phyloP scores from a whole-genome alignment of 2,329 filamentous ascomycete species.

The Fusarium sp. region DNA sequence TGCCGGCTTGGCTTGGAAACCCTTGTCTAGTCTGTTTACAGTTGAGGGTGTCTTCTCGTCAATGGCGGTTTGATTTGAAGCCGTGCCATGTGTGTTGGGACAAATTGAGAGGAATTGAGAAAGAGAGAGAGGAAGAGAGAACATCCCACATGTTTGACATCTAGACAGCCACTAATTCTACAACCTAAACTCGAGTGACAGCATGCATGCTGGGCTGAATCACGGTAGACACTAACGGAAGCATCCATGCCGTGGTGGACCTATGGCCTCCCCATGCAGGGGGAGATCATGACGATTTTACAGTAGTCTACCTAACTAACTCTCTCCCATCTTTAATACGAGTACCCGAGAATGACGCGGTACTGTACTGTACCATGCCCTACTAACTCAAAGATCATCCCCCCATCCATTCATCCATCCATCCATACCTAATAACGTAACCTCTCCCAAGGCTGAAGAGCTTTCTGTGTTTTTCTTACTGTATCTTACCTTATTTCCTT shows the following conservation, averaged over 20 bases:
- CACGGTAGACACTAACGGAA: constrained; percentile 8
- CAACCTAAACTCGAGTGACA: neutral
- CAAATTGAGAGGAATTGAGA: neutral
- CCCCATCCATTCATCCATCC: neutral
- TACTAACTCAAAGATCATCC: neutral
- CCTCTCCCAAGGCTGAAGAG: neutral
- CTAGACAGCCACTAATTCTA: neutral
- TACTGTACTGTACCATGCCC: neutral
- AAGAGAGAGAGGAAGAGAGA: neutral
- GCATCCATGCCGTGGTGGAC: constrained; percentile 2
- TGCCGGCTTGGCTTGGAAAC: neutral
- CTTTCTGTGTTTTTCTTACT: neutral
- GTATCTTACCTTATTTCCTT: neutral
- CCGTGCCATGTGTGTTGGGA: neutral
- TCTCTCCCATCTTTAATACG: neutral
- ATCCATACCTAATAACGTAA: neutral
- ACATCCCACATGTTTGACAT: neutral
- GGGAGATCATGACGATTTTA: constrained; percentile 16
- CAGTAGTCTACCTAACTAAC: neutral
- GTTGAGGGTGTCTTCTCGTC: neutral
- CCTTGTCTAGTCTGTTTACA: neutral
- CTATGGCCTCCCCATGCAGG: neutral
- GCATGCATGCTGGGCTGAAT: constrained; percentile 4
- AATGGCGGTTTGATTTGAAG: neutral
- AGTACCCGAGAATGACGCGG: constrained; percentile 6